Evolutionary conservation across 768 basidiomycete genomes (phyloP).

Genomic region (Boletus rubescentipes): DNA sequence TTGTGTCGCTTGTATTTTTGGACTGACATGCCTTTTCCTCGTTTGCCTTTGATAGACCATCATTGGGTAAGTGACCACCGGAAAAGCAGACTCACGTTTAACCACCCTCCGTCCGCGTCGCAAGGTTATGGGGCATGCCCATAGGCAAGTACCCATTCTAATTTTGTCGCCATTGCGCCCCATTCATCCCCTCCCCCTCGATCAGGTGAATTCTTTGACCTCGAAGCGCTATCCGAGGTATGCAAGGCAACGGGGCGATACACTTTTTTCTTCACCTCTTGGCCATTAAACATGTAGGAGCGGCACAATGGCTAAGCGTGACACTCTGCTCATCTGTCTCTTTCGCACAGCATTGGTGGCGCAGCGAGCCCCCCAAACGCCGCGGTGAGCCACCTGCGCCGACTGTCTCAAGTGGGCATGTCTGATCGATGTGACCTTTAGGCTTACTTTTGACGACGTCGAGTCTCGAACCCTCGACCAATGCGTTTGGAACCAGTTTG

Average conservation of each 20-base stretch:
- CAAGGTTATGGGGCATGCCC: conserved; percentile 68
- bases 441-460: conserved; percentile 27
- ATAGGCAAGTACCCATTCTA: conserved; percentile 43
- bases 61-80: conserved; percentile 46
- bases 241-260: conserved; percentile 61
- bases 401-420: background rate
- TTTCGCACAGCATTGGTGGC: conserved; percentile 50
- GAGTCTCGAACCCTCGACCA: background rate
- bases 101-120: background rate
- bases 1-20: background rate
- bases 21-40: background rate
- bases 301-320: too few relatives aligned
- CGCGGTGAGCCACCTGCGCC: conserved; percentile 44
- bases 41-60: conserved; percentile 44
- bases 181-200: background rate
- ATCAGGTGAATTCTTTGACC: conserved; percentile 68
- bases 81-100: background rate
- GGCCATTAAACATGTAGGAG: conserved; percentile 69
- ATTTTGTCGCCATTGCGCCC: background rate
- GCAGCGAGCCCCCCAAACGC: conserved; percentile 72
- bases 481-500: background rate
- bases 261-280: conserved; percentile 75
- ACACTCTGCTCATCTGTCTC: background rate
- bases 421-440: conserved; percentile 1
- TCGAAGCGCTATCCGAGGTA: conserved; percentile 56